phyloP scores from a whole-genome alignment of 495 filamentous ascomycete genomes.

The Penicillium mononematosum region DNA sequence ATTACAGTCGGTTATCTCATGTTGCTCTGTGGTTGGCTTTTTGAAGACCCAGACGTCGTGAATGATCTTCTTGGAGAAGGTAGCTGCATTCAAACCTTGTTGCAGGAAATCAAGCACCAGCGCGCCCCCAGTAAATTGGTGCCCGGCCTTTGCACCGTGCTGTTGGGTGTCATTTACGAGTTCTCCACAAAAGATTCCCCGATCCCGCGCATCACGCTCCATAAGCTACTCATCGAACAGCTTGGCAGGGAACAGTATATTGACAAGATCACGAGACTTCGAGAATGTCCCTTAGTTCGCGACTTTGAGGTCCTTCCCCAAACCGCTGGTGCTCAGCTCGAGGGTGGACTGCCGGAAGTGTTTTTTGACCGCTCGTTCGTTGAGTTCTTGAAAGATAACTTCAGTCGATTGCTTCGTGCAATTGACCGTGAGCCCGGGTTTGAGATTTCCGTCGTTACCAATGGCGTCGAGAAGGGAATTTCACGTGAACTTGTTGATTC shows the following conservation, averaged over 20 bases:
- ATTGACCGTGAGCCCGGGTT: constrained; percentile 89
- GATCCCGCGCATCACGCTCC: constrained; percentile 76
- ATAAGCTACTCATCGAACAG: constrained; percentile 73
- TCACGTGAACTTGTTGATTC: constrained; percentile 82
- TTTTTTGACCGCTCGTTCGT: constrained; percentile 85
- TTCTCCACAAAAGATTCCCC: constrained; percentile 98
- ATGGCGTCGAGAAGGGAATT: constrained; percentile 78
- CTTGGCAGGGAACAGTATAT: constrained; percentile 88
- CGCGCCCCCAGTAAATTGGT: constrained; percentile 59
- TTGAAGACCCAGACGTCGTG: constrained; percentile 85
- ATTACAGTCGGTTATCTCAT: constrained; percentile 85
- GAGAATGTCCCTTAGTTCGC: constrained; percentile 77
- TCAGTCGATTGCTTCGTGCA: constrained; percentile 76
- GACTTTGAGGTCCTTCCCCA: constrained; percentile 89
- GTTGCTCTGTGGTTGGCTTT: constrained; percentile 90
- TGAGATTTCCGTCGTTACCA: constrained; percentile 74
- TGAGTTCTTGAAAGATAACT: constrained; percentile 95
- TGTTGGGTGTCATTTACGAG: constrained; percentile 90
- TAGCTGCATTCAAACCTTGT: constrained; percentile 82
- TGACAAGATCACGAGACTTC: constrained; percentile 74
- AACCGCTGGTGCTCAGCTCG: constrained; percentile 53
- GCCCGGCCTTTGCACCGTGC: constrained; percentile 76
- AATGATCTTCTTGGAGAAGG: constrained; percentile 94
- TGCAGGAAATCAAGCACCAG: constrained; percentile 69
- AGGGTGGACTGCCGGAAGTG: constrained; percentile 71